These are phyloP conservation scores for Kodamaea kakaduensis DNA, from an alignment of 805 yeast genomes.

Conservation along the genomic window DNA sequence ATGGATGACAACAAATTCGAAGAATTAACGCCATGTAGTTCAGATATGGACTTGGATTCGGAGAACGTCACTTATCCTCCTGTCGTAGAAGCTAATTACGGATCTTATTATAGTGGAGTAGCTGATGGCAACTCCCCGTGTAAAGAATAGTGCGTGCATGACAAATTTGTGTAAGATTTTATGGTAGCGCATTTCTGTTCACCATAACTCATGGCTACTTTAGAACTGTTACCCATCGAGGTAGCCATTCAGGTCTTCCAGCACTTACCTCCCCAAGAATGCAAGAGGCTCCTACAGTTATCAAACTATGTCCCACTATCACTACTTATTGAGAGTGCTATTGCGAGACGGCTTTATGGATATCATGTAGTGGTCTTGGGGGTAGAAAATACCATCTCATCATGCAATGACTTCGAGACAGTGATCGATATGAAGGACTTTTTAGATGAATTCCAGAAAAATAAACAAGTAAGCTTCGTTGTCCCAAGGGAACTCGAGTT, in stretches of 20 bases:
- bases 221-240: constrained; percentile 17
- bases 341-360: constrained; percentile 6
- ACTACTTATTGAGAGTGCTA: neutral
- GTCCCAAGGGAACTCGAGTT: constrained; percentile 4
- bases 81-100: constrained; percentile 17
- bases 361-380: constrained; percentile 3
- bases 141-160: too few relatives aligned
- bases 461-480: neutral
- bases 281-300: constrained; percentile 6
- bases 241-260: constrained; percentile 15
- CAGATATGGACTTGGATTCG: constrained; percentile 14
- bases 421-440: neutral
- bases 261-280: constrained; percentile 13
- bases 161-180: too few relatives aligned
- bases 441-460: neutral
- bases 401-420: neutral
- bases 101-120: constrained; percentile 18
- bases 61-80: neutral
- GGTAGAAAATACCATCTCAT: constrained; percentile 1
- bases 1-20: constrained; percentile 3
- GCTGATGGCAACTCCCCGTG: too few relatives aligned
- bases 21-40: constrained; percentile 3
- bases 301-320: neutral
- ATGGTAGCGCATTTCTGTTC: neutral
- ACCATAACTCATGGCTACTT: neutral